A percentile compares a stretch with the other conserved stretches of the same genome.
Conservation (phyloP, 2,329 filamentous ascomycete species). For the Thielaviopsis populi region DNA sequence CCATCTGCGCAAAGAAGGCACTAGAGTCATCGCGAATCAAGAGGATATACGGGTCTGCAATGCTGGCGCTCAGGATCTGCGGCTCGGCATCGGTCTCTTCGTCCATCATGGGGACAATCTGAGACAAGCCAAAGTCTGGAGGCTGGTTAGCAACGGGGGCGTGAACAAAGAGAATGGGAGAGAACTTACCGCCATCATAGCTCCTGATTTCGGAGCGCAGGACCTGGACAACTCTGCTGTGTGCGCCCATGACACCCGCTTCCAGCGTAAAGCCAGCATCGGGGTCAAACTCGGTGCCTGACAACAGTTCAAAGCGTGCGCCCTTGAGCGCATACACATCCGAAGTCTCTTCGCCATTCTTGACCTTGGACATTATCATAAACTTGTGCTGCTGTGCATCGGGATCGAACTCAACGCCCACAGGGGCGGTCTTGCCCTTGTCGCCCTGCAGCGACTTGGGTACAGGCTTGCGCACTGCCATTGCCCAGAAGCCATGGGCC, state of each 20-base stretch:
- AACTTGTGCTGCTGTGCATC: slow-evolving; percentile 58
- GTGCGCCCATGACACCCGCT: slow-evolving; percentile 66
- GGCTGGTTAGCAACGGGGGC: slow-evolving; percentile 17
- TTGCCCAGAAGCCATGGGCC: slow-evolving; percentile 66
- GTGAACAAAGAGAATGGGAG: slow-evolving; percentile 17
- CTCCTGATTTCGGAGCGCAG: slow-evolving; percentile 74
- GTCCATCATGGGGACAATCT: slow-evolving; percentile 86
- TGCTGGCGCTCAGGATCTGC: slow-evolving; percentile 63
- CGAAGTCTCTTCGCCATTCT: slow-evolving; percentile 58
- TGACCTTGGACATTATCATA: slow-evolving; percentile 65
- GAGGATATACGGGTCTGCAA: slow-evolving; percentile 73
- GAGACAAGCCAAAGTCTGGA: slow-evolving; percentile 67
- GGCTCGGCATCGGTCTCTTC: slow-evolving; percentile 76
- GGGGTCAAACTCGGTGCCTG: slow-evolving; percentile 79
- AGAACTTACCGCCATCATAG: slow-evolving; percentile 66
- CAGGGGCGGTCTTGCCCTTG: slow-evolving; percentile 33
- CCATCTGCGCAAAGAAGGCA: slow-evolving; percentile 63
- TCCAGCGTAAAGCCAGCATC: slow-evolving; percentile 78
- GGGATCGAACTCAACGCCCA: slow-evolving; percentile 35
- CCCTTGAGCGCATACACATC: slow-evolving; percentile 64
- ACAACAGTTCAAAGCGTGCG: slow-evolving; percentile 57
- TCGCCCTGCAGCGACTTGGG: slow-evolving; percentile 38
- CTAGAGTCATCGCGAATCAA: slow-evolving; percentile 74
- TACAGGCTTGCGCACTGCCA: slow-evolving; percentile 53
- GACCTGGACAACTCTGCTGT: slow-evolving; percentile 73